Evolutionary conservation across 106 monocot genomes (phyloP), one percentile per base, ranked within the genome.

Genomic region (Apostasia shenzhenica): DNA sequence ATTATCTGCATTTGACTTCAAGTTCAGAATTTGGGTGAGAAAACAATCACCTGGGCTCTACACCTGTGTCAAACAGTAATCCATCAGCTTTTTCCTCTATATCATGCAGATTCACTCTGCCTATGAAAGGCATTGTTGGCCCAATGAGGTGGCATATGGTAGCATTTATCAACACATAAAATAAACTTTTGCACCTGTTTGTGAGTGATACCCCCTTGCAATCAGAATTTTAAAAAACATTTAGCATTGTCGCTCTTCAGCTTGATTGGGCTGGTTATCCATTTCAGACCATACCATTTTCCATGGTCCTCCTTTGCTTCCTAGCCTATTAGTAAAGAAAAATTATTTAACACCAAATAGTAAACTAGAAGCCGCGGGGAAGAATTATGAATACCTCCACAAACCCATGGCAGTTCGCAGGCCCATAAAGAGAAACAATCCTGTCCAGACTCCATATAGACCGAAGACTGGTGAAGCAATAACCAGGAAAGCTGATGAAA

Each of bases 381-480:
- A 26, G 26, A 26, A 26, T 26, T 26, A 26, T 26, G 39, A 69
- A 9, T 81, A 99, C 97, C 92, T 99, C 82, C 83, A 87, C 46
- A 90, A 81, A 47, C 97, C 97, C 79, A 85, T 89, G 51, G 69
- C 76, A 42, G 87, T 76, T 68, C 97, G 78, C 76, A 92, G 81
- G 43, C 63, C 72, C 97, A 99, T 99, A 75, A 99, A 97, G 41
- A 97, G 73, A 79, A 92, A 79, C 51, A 97, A 66, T 6, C 97
- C 97, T 2, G 86, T 48, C 97, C 97, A 97, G 6, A 97, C 81
- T 54, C 97, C 97, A 77, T 70, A 64, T 67, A 97, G 89, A 10
- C 97, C 97, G 61, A 85, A 92, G 3, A 40, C 9, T 10, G 86
- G 83, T 65, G 89, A 77, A 49, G 77, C 78, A 1, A 75, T 54